A percentile compares a stretch with the other conserved stretches of the same genome.
These are phyloP conservation scores for Fusarium tuaranense DNA, from an alignment of 2,329 filamentous ascomycete genomes.

Conservation along the genomic window DNA sequence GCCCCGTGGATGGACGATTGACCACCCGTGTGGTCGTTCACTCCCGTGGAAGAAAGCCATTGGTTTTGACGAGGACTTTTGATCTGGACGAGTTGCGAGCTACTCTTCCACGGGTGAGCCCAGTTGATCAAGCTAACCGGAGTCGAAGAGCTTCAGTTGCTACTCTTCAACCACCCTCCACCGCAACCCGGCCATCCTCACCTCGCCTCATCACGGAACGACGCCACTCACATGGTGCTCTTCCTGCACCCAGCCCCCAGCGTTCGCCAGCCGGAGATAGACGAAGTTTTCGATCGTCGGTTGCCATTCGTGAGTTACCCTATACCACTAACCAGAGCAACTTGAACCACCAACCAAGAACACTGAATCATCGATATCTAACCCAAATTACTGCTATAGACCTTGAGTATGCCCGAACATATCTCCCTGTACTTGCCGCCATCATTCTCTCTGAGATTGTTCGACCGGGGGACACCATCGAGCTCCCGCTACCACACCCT, in stretches of 20 bases:
- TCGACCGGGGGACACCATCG: constrained; percentile 63
- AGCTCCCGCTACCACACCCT: constrained; percentile 69
- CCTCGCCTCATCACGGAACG: constrained; percentile 15
- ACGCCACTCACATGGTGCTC: constrained; percentile 27
- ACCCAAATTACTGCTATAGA: constrained; percentile 38
- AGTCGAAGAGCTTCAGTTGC: constrained; percentile 31
- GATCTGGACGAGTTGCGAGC: constrained; percentile 61
- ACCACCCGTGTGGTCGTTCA: constrained; percentile 46
- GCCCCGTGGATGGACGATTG: constrained; percentile 32
- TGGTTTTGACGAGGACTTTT: constrained; percentile 63
- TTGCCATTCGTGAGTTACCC: constrained; percentile 43
- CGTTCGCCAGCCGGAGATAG: constrained; percentile 10
- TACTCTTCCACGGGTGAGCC: constrained; percentile 55
- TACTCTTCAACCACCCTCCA: constrained; percentile 15
- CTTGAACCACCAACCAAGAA: not conserved
- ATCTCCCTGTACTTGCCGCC: constrained; percentile 65
- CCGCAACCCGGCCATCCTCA: constrained; percentile 14
- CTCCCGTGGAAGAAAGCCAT: constrained; percentile 54
- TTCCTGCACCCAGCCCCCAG: not conserved
- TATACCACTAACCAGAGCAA: not conserved
- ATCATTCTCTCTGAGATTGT: constrained; percentile 67
- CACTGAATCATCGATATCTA: not conserved
- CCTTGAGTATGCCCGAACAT: constrained; percentile 46
- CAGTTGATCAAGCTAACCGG: constrained; percentile 13
- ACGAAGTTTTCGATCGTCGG: constrained; percentile 21